phyloP scores from a whole-genome alignment of 352 stramenopile species.

The Pythium diclinum region DNA sequence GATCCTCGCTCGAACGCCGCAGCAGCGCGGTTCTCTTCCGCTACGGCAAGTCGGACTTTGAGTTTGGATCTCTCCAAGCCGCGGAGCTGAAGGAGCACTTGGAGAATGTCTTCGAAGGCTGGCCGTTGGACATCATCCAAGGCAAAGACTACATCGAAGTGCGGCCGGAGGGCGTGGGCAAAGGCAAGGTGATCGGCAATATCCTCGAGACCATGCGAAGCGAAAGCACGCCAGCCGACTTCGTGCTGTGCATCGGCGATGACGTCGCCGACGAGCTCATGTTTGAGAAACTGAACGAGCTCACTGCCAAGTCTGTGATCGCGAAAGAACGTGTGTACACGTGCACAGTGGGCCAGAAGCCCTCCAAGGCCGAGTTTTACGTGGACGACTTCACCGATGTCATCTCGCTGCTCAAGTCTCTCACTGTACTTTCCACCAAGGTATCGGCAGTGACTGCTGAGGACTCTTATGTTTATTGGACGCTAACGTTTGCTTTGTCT shows the following conservation, averaged over 20 bases:
- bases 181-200: conserved; percentile 93
- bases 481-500: background rate
- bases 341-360: conserved; percentile 97
- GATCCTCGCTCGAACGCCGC: conserved; percentile 97
- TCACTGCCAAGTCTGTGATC: conserved; percentile 37
- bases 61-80: conserved; percentile 97
- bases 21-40: conserved; percentile 98
- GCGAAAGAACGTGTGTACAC: conserved; percentile 89
- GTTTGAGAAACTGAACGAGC: conserved; percentile 80
- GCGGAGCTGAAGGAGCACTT: conserved; percentile 97
- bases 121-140: conserved; percentile 76
- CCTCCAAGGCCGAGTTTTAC: conserved; percentile 95
- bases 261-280: conserved; percentile 99
- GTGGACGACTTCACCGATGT: conserved; percentile 96
- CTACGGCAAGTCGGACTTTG: conserved; percentile 97
- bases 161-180: conserved; percentile 95
- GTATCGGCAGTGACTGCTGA: conserved; percentile 25
- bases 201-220: conserved; percentile 82
- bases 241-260: conserved; percentile 97
- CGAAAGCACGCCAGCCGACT: conserved; percentile 87
- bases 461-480: background rate
- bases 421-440: conserved; percentile 76
- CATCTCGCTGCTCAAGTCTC: conserved; percentile 86
- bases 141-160: conserved; percentile 98
- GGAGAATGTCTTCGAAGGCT: conserved; percentile 88